Percentiles rank a stretch among this genome's conserved stretches.
Conservation (phyloP, 2,329 filamentous ascomycete genomes). For the Chaetomiaceae sp. region DNA sequence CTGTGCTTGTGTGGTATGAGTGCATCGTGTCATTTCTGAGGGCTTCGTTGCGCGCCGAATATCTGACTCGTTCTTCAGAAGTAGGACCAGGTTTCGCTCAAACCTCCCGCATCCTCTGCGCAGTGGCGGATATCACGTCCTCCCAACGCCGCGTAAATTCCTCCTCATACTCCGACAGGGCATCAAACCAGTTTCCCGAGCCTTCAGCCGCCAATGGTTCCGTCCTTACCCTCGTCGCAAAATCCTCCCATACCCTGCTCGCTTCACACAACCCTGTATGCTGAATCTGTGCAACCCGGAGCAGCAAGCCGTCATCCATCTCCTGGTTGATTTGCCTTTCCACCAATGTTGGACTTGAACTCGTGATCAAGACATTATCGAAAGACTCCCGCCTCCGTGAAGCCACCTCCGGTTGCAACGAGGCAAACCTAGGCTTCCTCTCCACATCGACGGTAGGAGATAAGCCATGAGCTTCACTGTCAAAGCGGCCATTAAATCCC, state of each 20-base stretch:
- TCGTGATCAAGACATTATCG: neutral
- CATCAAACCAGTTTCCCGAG: conserved; percentile 4
- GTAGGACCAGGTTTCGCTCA: neutral
- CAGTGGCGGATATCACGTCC: conserved; percentile 5
- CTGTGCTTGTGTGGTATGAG: no score
- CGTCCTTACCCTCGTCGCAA: conserved; percentile 13
- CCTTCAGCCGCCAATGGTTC: conserved; percentile 10
- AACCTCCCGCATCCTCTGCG: conserved; percentile 15
- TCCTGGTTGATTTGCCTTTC: neutral
- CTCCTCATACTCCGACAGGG: conserved; percentile 9
- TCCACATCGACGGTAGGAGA: neutral
- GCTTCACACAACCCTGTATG: conserved; percentile 18
- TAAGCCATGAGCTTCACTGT: neutral
- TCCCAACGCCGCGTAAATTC: conserved; percentile 14
- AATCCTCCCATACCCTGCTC: conserved; percentile 19
- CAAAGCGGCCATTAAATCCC: neutral
- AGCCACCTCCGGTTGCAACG: neutral
- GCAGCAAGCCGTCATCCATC: conserved; percentile 2
- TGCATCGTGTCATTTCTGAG: neutral
- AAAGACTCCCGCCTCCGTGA: neutral
- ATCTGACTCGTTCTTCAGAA: neutral
- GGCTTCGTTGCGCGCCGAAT: neutral
- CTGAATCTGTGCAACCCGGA: conserved; percentile 7
- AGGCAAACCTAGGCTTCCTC: neutral
- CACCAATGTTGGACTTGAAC: conserved; percentile 3